Evolutionary conservation across 1,284 basidiomycete genomes (phyloP), one percentile per base, ranked within the genome.

Genomic region (Tremellales sp.): DNA sequence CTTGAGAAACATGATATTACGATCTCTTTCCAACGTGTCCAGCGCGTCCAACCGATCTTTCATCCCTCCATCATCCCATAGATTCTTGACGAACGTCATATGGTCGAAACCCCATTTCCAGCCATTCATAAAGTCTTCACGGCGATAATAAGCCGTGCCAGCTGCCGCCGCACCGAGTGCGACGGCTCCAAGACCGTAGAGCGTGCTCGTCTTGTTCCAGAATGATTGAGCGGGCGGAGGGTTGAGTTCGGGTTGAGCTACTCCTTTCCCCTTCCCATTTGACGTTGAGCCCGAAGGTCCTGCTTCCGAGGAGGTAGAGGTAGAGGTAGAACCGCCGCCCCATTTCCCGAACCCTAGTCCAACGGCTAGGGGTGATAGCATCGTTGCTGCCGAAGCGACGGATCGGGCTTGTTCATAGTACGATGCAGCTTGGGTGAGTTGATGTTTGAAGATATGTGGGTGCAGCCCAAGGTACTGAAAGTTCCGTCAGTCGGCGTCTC

Each of bases 101-200:
- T 97, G 93, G 56, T 94, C 91, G 19, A 80, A 83, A 3, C 85
- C 83, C 84, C 85, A 93, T 13, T 79, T 77, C 62, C 86, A 87
- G 2, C 87, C 82, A 25, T 79, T 78, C 4, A 80, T 79, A 35
- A 93, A 75, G 25, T 89, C 85, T 25, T 74, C 68, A 40, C 85
- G 80, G 52, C 83, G 82, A 71, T 85, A 86, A 64, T 89, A 91
- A 4, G 85, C 87, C 1, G 85, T 82, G 0, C 87, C 86, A n/a
- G 86, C 86, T 2, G 88, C 88, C 0, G 87, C 89, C 1, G 87
- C 87, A 1, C 89, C 90, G 1, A 90, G 53, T 0, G 90, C 77
- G 53, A 54, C 83, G 78, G 55, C 88, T 79, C 53, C 89, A 80
- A 46, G 46, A 7, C 62, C 61, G 33, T 68, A 60, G 41, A 58